Conservation (phyloP, 2,329 filamentous ascomycete species). For the Aspergillus candidus region DNA sequence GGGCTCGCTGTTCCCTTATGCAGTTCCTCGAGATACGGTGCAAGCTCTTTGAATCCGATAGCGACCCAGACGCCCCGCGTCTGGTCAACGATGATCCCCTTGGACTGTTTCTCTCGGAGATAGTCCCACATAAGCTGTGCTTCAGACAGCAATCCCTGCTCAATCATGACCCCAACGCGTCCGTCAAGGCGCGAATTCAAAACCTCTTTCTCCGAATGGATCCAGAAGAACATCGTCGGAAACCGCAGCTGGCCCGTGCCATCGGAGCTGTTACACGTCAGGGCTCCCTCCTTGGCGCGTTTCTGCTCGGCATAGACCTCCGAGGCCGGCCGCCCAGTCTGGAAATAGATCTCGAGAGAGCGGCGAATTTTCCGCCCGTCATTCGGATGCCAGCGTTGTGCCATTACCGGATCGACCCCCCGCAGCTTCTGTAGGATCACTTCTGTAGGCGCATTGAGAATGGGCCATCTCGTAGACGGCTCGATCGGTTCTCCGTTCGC, state of each 20-base stretch:
- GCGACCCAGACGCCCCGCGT: constrained; percentile 90
- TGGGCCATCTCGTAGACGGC: constrained; percentile 52
- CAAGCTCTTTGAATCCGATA: constrained; percentile 91
- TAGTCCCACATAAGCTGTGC: constrained; percentile 50
- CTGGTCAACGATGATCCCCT: constrained; percentile 58
- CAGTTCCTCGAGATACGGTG: constrained; percentile 58
- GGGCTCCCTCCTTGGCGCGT: constrained; percentile 19
- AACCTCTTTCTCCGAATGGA: constrained; percentile 64
- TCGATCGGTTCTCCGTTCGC: constrained; percentile 10
- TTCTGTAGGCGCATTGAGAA: constrained; percentile 66
- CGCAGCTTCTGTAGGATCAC: constrained; percentile 65
- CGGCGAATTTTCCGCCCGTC: constrained; percentile 84
- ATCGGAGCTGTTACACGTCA: constrained; percentile 16
- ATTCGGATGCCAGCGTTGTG: constrained; percentile 86
- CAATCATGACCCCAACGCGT: constrained; percentile 80
- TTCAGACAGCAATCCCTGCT: constrained; percentile 58
- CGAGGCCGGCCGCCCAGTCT: constrained; percentile 73
- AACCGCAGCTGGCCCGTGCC: constrained; percentile 41
- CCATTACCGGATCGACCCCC: constrained; percentile 84
- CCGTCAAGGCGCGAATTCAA: constrained; percentile 66
- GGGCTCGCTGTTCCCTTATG: constrained; percentile 19
- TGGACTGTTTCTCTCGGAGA: constrained; percentile 38
- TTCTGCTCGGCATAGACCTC: constrained; percentile 80
- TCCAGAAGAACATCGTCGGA: constrained; percentile 73
- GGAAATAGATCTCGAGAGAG: constrained; percentile 83